These are phyloP conservation scores for Globisporangium heterothallicum DNA, from an alignment of 352 stramenopile genomes.

Conservation along the genomic window DNA sequence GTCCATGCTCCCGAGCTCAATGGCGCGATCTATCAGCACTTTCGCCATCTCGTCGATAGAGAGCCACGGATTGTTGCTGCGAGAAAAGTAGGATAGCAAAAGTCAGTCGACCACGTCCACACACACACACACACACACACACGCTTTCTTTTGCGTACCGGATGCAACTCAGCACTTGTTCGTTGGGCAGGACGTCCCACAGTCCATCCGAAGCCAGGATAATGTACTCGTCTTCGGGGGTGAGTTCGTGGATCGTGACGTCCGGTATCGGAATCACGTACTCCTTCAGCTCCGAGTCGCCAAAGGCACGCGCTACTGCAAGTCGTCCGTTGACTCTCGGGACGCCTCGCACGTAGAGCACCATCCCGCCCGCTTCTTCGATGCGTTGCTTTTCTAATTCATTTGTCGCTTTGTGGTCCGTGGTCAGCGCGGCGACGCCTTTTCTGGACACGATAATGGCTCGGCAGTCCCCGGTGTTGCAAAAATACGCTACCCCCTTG, in stretches of 20 bases:
- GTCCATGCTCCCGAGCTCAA: slow-evolving; percentile 64
- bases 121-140: slow-evolving; percentile 3
- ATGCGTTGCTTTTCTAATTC: slow-evolving; percentile 59
- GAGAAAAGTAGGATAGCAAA: not conserved
- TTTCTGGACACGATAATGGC: slow-evolving; percentile 50
- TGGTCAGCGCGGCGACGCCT: slow-evolving; percentile 45
- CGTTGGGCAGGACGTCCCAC: slow-evolving; percentile 71
- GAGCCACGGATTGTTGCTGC: slow-evolving; percentile 60
- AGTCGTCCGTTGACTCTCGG: slow-evolving; percentile 64
- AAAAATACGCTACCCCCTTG: slow-evolving; percentile 37
- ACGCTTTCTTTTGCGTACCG: too few species aligned
- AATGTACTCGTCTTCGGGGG: slow-evolving; percentile 62
- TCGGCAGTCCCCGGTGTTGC: slow-evolving; percentile 77
- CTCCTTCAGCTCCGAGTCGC: slow-evolving; percentile 52
- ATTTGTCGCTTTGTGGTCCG: slow-evolving; percentile 73
- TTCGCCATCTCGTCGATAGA: slow-evolving; percentile 50
- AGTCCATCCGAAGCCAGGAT: slow-evolving; percentile 72
- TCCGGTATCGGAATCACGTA: slow-evolving; percentile 63
- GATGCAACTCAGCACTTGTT: slow-evolving; percentile 55
- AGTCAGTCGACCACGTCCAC: too few species aligned
- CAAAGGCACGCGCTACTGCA: slow-evolving; percentile 65
- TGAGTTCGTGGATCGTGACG: slow-evolving; percentile 43
- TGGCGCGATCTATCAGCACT: slow-evolving; percentile 58
- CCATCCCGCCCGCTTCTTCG: slow-evolving; percentile 59
- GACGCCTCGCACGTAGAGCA: slow-evolving; percentile 73